Evolutionary conservation across 192 early-diverging fungal genomes (phyloP).

Genomic region (Coemansia sp.): DNA sequence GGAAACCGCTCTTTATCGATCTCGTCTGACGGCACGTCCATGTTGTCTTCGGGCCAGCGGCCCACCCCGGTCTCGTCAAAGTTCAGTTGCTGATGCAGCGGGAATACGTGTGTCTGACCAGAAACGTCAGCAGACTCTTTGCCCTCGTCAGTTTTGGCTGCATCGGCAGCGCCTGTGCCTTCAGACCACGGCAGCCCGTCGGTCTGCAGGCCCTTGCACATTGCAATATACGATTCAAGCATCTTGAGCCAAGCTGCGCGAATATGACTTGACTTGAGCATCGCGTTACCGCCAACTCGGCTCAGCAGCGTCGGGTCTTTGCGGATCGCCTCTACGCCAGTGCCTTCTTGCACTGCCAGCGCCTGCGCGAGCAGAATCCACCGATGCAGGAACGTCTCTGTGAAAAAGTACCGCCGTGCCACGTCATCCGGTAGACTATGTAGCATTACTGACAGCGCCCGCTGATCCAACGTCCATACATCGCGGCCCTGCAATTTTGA

Average conservation of each 20-base stretch:
- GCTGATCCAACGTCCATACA: conserved; percentile 35
- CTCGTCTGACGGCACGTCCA: conserved; percentile 10
- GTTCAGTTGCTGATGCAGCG: conserved; percentile 29
- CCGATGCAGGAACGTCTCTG: conserved; percentile 47
- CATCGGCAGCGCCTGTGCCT: not conserved
- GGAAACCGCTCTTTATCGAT: not conserved
- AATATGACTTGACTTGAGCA: conserved; percentile 24
- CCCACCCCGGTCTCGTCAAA: conserved; percentile 39
- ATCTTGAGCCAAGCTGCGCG: conserved; percentile 29
- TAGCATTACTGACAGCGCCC: conserved; percentile 37
- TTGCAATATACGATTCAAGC: conserved; percentile 27
- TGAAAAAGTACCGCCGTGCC: conserved; percentile 39
- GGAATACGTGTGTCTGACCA: not conserved
- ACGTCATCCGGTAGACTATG: conserved; percentile 39
- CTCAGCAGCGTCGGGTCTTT: conserved; percentile 2
- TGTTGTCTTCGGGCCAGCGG: conserved; percentile 29
- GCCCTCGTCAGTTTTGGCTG: not conserved
- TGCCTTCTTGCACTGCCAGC: conserved; percentile 24
- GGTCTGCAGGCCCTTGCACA: conserved; percentile 19
- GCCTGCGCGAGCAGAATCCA: conserved; percentile 47
- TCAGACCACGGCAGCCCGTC: not conserved
- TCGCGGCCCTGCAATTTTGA: conserved; percentile 11
- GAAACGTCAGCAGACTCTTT: not conserved
- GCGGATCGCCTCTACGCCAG: conserved; percentile 8
- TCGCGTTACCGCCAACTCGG: not conserved